Evolutionary conservation across 2,329 filamentous ascomycete genomes (phyloP).

Genomic region (Pyricularia pennisetigena): DNA sequence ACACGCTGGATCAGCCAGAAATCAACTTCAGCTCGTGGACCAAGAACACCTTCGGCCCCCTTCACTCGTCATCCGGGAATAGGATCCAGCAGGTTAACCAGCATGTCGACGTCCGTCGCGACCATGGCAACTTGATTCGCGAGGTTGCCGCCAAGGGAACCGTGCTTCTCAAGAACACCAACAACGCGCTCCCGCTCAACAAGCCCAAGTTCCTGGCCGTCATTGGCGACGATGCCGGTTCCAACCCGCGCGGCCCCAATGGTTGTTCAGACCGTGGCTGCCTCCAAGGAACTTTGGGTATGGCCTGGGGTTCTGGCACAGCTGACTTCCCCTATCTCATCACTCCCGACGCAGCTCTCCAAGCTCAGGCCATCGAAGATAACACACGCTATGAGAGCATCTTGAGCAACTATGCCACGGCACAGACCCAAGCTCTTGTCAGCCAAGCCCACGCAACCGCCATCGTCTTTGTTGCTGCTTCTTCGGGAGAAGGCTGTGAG

Average conservation of each 20-base stretch:
- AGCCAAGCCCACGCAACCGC: slow-evolving; percentile 55
- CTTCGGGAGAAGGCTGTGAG: slow-evolving; percentile 63
- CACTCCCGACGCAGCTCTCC: slow-evolving; percentile 62
- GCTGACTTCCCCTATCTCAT: slow-evolving; percentile 67
- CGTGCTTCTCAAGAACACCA: slow-evolving; percentile 81
- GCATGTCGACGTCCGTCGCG: slow-evolving; percentile 71
- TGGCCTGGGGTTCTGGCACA: slow-evolving; percentile 73
- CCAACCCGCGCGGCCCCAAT: slow-evolving; percentile 67
- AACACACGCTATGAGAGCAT: slow-evolving; percentile 54
- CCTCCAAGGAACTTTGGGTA: slow-evolving; percentile 52
- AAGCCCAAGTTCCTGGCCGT: slow-evolving; percentile 67
- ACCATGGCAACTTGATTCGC: slow-evolving; percentile 66
- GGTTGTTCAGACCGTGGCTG: slow-evolving; percentile 62
- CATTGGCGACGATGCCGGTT: slow-evolving; percentile 75
- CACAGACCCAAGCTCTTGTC: slow-evolving; percentile 51
- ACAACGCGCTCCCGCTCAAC: slow-evolving; percentile 65
- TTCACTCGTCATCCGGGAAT: slow-evolving; percentile 53
- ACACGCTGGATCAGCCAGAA: slow-evolving; percentile 34
- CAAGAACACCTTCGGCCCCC: slow-evolving; percentile 59
- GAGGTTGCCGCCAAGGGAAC: slow-evolving; percentile 70
- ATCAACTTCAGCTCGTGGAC: slow-evolving; percentile 91
- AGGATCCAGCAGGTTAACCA: slow-evolving; percentile 63
- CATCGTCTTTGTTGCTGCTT: slow-evolving; percentile 83
- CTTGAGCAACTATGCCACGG: slow-evolving; percentile 52
- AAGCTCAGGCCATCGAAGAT: slow-evolving; percentile 50